Evolutionary conservation across 371 early-diverging fungal species (phyloP).

Genomic region (Rhizopus sp.): DNA sequence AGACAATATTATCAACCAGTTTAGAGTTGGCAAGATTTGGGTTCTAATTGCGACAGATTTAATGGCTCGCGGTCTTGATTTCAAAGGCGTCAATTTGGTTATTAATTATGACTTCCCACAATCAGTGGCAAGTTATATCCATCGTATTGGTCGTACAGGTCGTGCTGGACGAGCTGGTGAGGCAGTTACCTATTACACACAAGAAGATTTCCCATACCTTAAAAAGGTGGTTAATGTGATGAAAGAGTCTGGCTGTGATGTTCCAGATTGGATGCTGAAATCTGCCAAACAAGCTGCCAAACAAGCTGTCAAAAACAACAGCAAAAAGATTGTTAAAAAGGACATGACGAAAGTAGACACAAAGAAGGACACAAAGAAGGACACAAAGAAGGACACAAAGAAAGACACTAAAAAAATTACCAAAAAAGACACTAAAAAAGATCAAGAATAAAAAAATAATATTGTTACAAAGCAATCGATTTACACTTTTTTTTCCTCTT

Average conservation of each 20-base stretch:
- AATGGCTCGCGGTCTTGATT: conserved; percentile 96
- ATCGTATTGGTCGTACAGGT: conserved; percentile 93
- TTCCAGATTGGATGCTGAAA: conserved; percentile 96
- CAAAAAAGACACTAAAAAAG: too few species aligned
- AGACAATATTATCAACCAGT: conserved; percentile 87
- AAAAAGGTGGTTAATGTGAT: conserved; percentile 95
- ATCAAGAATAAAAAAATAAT: too few species aligned
- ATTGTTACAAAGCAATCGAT: too few species aligned
- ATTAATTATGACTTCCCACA: conserved; percentile 98
- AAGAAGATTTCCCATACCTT: conserved; percentile 88
- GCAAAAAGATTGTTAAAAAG: too few species aligned
- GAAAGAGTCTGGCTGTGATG: conserved; percentile 92
- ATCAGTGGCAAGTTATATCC: conserved; percentile 91
- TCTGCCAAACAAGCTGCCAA: too few species aligned
- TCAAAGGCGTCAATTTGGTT: conserved; percentile 89
- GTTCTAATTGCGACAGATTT: conserved; percentile 97
- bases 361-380: too few species aligned
- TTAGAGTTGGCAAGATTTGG: conserved; percentile 91
- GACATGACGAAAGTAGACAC: too few species aligned
- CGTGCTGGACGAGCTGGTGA: conserved; percentile 84
- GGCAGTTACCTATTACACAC: conserved; percentile 89
- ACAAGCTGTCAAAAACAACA: too few species aligned
- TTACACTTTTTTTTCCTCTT: too few species aligned
- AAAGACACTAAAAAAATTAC: too few species aligned
- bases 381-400: too few species aligned